These are phyloP conservation scores for Echeveria elegans DNA, from an alignment of 164 flowering plant species.

Conservation along the genomic window DNA sequence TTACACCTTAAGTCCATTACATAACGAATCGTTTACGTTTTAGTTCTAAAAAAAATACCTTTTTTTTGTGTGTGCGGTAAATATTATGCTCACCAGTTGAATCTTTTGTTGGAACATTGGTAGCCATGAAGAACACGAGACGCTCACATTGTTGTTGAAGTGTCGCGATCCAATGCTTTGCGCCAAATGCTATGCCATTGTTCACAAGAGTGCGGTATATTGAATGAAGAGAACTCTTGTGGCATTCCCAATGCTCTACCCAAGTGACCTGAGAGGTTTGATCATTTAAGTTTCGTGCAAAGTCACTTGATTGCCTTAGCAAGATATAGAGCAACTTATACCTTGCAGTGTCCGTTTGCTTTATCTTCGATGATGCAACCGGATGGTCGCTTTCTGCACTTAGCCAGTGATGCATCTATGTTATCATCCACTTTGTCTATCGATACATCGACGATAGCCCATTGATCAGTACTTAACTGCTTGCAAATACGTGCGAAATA, in stretches of 20 bases:
- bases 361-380: constrained; percentile 94
- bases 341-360: constrained; percentile 93
- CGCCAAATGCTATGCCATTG: constrained; percentile 89
- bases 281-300: neutral
- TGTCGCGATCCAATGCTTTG: constrained; percentile 84
- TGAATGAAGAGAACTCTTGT: constrained; percentile 51
- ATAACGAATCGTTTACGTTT: neutral
- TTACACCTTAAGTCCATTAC: constrained; percentile 39
- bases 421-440: constrained; percentile 68
- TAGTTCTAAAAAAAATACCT: no score
- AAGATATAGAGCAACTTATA: constrained; percentile 10
- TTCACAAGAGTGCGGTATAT: constrained; percentile 66
- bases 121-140: constrained; percentile 91
- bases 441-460: constrained; percentile 94
- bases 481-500: constrained; percentile 73
- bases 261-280: constrained; percentile 59
- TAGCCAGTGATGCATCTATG: constrained; percentile 58
- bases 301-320: neutral
- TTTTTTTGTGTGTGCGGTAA: neutral
- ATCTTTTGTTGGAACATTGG: constrained; percentile 93
- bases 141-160: constrained; percentile 85
- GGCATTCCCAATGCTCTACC: constrained; percentile 91
- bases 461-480: constrained; percentile 59
- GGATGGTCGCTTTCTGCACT: constrained; percentile 82
- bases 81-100: constrained; percentile 50